A percentile compares a stretch with the other conserved stretches of the same genome.
phyloP scores from a whole-genome alignment of 1,284 basidiomycete species.

The Leccinum pachyderme region DNA sequence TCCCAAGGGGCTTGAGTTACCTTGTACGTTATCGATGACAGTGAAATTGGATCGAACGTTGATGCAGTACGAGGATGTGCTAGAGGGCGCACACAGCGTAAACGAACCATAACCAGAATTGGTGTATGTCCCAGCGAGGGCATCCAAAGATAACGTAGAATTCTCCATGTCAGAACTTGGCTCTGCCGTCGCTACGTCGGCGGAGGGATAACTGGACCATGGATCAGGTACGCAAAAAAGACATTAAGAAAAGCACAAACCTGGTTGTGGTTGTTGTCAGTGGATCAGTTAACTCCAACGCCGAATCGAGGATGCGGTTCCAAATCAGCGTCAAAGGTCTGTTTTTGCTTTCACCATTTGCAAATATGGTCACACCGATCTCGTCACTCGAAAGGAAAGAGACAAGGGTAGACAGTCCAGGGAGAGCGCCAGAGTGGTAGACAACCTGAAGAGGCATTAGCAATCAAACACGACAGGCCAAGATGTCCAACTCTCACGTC shows the following conservation, averaged over 20 bases:
- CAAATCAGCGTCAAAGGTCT: conserved; percentile 8
- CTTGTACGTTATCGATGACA: conserved; percentile 15
- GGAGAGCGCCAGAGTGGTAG: conserved; percentile 28
- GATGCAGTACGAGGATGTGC: conserved; percentile 29
- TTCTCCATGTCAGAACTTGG: not conserved
- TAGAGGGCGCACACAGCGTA: conserved; percentile 33
- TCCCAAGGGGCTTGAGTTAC: not conserved
- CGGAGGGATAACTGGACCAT: conserved; percentile 2
- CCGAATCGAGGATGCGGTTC: conserved; percentile 19
- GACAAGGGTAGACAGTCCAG: conserved; percentile 29
- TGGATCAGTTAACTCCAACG: conserved; percentile 6
- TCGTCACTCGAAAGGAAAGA: conserved; percentile 31
- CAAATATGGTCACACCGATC: conserved; percentile 31
- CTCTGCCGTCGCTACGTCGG: not conserved
- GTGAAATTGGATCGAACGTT: conserved; percentile 31
- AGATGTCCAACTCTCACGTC: conserved; percentile 25
- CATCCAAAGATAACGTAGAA: conserved; percentile 11
- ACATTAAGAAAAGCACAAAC: not conserved
- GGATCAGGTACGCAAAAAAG: not conserved
- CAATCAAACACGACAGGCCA: not conserved
- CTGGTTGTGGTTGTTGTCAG: not conserved
- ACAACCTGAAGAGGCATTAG: conserved; percentile 20
- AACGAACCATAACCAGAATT: conserved; percentile 37
- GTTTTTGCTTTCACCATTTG: conserved; percentile 26
- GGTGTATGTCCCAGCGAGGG: conserved; percentile 34